A percentile compares a stretch with the other conserved stretches of the same genome.
These are phyloP conservation scores for Iris macrosiphon DNA, from an alignment of 106 monocot species.

Conservation along the genomic window DNA sequence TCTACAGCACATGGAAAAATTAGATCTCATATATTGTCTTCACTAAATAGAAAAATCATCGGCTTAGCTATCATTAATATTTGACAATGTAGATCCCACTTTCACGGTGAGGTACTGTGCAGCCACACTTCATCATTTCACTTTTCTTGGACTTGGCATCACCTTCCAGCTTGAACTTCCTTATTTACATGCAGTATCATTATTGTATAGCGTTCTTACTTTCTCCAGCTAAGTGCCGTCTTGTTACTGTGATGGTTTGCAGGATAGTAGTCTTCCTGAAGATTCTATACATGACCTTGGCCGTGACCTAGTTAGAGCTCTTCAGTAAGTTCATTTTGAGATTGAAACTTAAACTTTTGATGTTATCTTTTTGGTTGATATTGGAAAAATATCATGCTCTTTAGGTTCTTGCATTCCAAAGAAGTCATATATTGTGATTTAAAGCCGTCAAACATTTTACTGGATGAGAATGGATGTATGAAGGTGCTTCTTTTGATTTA, in stretches of 20 bases:
- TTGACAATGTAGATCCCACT: too few relatives aligned
- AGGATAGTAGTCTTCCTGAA: conserved; percentile 78
- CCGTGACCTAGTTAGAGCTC: conserved; percentile 68
- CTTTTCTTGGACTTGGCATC: too few relatives aligned
- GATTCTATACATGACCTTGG: conserved; percentile 84
- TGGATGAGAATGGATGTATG: conserved; percentile 75
- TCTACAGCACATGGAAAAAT: too few relatives aligned
- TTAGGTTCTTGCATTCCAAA: conserved; percentile 79
- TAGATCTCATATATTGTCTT: too few relatives aligned
- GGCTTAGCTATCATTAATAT: too few relatives aligned
- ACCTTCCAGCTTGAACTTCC: too few relatives aligned
- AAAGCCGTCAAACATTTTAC: conserved; percentile 89
- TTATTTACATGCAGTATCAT: too few relatives aligned
- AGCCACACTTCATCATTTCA: too few relatives aligned
- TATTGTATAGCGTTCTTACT: too few relatives aligned
- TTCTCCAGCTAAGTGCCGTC: too few relatives aligned
- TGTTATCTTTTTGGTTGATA: neutral
- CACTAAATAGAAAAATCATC: too few relatives aligned
- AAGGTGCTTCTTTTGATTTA: conserved; percentile 40
- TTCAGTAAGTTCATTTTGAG: conserved; percentile 44
- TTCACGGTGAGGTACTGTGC: too few relatives aligned
- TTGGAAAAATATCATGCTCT: neutral
- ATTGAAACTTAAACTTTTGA: neutral
- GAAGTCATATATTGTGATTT: conserved; percentile 81
- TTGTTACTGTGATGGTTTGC: conserved; percentile 9